Conservation (phyloP, 2,329 filamentous ascomycete genomes). For the Ceratocystiopsis sp. region DNA sequence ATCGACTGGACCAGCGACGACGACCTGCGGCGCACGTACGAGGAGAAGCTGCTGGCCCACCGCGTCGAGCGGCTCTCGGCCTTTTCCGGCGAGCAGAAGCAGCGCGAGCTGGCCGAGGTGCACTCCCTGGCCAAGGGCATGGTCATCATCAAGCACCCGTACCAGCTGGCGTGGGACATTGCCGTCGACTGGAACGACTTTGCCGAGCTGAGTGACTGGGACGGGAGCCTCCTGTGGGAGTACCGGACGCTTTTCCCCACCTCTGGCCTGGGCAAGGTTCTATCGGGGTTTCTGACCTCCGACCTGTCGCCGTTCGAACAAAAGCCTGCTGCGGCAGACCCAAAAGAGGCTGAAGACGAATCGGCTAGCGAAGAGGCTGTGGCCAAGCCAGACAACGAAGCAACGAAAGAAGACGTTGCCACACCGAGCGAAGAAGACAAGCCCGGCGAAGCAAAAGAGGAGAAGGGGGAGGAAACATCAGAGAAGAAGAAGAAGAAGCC, state of each 20-base stretch:
- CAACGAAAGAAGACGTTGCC: slow-evolving; percentile 25
- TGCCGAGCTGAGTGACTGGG: slow-evolving; percentile 57
- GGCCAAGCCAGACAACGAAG: slow-evolving; percentile 12
- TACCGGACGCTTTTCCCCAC: slow-evolving; percentile 76
- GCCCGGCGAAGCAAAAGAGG: slow-evolving; percentile 17
- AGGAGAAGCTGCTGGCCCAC: slow-evolving; percentile 75
- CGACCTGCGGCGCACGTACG: slow-evolving; percentile 63
- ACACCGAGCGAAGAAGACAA: not conserved
- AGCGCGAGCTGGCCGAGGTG: slow-evolving; percentile 52
- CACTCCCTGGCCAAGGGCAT: slow-evolving; percentile 71
- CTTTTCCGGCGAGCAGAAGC: slow-evolving; percentile 48
- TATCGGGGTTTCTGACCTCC: slow-evolving; percentile 69
- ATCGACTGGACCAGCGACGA: slow-evolving; percentile 88
- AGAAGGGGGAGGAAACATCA: not conserved
- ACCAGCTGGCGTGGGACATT: slow-evolving; percentile 78
- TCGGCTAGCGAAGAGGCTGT: not conserved
- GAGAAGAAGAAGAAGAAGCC: not conserved
- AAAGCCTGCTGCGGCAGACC: not conserved
- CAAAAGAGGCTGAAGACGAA: not conserved
- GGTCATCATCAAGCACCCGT: slow-evolving; percentile 91
- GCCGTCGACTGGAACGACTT: slow-evolving; percentile 77
- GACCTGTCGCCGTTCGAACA: slow-evolving; percentile 66
- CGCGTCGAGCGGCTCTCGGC: slow-evolving; percentile 63
- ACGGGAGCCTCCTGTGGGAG: slow-evolving; percentile 58
- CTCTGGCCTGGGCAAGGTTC: slow-evolving; percentile 62